A percentile compares a stretch with the other conserved stretches of the same genome.
Conservation (phyloP, 805 yeast genomes). For the Teunomyces tritomae region DNA sequence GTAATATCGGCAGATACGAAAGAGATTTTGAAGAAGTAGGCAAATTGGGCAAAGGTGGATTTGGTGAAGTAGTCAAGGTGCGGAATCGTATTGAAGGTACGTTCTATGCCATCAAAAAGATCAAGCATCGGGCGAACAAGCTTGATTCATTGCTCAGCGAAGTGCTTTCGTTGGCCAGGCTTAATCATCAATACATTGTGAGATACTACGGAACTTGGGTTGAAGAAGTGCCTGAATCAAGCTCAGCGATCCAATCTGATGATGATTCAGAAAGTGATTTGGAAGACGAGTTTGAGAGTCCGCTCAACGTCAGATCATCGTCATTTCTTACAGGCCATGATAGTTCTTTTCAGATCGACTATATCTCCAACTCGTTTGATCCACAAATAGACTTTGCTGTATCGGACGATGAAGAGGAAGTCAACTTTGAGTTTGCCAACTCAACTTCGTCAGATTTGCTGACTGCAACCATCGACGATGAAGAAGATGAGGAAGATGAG, state of each 20-base stretch:
- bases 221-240: conserved; percentile 56
- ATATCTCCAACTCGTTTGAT: conserved; percentile 60
- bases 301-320: conserved; percentile 18
- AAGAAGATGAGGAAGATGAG: conserved; percentile 3
- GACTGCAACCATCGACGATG: conserved; percentile 2
- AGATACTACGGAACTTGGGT: conserved; percentile 97
- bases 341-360: conserved; percentile 50
- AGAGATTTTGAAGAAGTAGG: conserved; percentile 95
- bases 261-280: conserved; percentile 6
- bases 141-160: conserved; percentile 82
- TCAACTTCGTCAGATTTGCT: conserved; percentile 14
- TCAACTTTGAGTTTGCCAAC: conserved; percentile 32
- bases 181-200: conserved; percentile 94
- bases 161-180: conserved; percentile 84
- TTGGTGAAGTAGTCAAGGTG: conserved; percentile 98
- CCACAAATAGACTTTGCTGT: conserved; percentile 56
- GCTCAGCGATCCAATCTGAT: conserved; percentile 15
- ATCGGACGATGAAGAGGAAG: conserved; percentile 27
- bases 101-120: conserved; percentile 90
- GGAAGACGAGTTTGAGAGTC: conserved; percentile 21
- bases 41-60: conserved; percentile 89
- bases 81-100: conserved; percentile 92
- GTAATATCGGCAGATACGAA: conserved; percentile 66
- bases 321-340: conserved; percentile 17
- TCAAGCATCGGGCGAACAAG: conserved; percentile 77